phyloP scores from a whole-genome alignment of 2,329 filamentous ascomycete species.

The Diaporthe velutina region DNA sequence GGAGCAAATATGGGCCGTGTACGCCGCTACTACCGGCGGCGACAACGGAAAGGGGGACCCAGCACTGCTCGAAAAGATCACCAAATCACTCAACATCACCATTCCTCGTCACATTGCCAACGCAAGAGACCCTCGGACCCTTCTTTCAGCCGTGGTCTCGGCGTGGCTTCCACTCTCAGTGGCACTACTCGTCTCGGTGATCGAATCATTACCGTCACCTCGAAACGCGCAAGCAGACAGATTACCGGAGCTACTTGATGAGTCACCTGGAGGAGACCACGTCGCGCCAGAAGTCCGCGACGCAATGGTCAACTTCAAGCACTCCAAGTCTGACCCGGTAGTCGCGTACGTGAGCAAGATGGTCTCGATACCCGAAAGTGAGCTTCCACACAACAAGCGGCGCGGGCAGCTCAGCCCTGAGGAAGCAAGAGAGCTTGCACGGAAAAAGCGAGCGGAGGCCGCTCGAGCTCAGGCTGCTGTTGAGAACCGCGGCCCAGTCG shows the following conservation, averaged over 20 bases:
- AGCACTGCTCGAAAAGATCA: constrained; percentile 89
- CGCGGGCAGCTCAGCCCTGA: constrained; percentile 84
- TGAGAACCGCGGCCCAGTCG: constrained; percentile 59
- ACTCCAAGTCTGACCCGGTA: constrained; percentile 77
- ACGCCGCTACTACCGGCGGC: constrained; percentile 88
- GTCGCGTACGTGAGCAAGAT: constrained; percentile 99
- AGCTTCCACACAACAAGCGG: constrained; percentile 88
- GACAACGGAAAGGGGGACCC: constrained; percentile 87
- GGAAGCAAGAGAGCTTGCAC: constrained; percentile 88
- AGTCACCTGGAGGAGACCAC: constrained; percentile 80
- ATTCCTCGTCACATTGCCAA: constrained; percentile 87
- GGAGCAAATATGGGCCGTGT: constrained; percentile 96
- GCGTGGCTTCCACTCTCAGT: constrained; percentile 94
- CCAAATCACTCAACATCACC: constrained; percentile 87
- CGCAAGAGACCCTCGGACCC: constrained; percentile 84
- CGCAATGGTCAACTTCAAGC: constrained; percentile 87
- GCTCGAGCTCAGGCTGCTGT: constrained; percentile 79
- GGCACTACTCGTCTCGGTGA: constrained; percentile 90
- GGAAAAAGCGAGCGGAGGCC: constrained; percentile 90
- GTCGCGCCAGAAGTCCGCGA: constrained; percentile 78
- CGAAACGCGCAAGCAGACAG: constrained; percentile 82
- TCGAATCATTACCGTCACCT: constrained; percentile 92
- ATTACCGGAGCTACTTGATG: constrained; percentile 82
- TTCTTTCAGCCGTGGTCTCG: constrained; percentile 89
- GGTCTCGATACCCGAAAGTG: constrained; percentile 94